phyloP scores from a whole-genome alignment of 441 rosid genomes.

The Gossypium lobatum region DNA sequence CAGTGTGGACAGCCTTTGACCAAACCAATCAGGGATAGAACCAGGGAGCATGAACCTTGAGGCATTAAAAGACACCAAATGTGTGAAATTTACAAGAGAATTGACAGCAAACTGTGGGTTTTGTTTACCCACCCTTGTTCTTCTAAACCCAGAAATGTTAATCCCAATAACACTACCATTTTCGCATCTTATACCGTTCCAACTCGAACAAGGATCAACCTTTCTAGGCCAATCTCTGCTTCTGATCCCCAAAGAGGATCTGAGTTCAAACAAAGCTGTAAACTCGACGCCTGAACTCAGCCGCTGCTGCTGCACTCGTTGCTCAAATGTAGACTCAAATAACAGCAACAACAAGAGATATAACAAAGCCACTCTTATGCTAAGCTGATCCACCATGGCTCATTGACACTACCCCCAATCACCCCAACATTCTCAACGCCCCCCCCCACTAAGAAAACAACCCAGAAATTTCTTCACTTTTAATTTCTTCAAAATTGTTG shows the following conservation, averaged over 20 bases:
- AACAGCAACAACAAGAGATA: constrained; percentile 33
- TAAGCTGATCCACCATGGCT: constrained; percentile 60
- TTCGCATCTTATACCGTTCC: constrained; percentile 68
- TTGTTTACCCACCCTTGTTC: constrained; percentile 67
- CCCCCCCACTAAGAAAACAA: no score
- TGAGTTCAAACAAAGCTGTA: constrained; percentile 58
- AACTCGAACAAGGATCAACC: constrained; percentile 64
- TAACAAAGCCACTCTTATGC: constrained; percentile 29
- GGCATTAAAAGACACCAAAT: constrained; percentile 64
- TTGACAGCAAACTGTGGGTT: constrained; percentile 68
- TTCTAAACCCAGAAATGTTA: constrained; percentile 73
- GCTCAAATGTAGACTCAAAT: constrained; percentile 45
- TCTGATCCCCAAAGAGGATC: constrained; percentile 85
- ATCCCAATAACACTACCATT: constrained; percentile 61
- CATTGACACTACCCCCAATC: constrained; percentile 21
- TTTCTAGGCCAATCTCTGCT: constrained; percentile 83
- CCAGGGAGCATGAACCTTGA: constrained; percentile 82
- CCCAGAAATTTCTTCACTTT: background rate
- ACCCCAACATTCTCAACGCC: constrained; percentile 21
- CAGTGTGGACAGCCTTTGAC: constrained; percentile 41
- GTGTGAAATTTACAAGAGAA: constrained; percentile 59
- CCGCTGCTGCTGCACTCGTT: constrained; percentile 31
- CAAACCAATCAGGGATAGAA: constrained; percentile 75
- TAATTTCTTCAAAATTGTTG: constrained; percentile 25
- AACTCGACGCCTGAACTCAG: constrained; percentile 43